Conservation (phyloP, 495 filamentous ascomycete species). For the Astrothelium macrocarpum region DNA sequence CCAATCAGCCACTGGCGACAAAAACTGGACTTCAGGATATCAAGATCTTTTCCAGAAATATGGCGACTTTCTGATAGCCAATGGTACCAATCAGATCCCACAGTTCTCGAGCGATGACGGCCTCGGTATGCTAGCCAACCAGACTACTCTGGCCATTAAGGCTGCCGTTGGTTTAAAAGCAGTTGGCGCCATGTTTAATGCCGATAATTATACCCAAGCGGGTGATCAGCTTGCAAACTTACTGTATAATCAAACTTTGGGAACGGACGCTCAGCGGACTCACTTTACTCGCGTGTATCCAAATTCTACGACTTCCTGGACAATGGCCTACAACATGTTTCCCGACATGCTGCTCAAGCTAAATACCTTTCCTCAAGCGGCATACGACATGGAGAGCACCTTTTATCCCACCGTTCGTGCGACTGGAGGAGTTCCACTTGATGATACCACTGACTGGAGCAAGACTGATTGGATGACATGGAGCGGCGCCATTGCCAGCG, state of each 20-base stretch:
- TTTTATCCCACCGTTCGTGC: slow-evolving; percentile 15
- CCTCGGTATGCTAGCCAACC: slow-evolving; percentile 41
- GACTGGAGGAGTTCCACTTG: slow-evolving; percentile 13
- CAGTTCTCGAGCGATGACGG: slow-evolving; percentile 51
- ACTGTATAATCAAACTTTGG: slow-evolving; percentile 35
- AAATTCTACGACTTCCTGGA: slow-evolving; percentile 29
- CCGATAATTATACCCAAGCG: slow-evolving; percentile 33
- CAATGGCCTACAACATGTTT: slow-evolving; percentile 39
- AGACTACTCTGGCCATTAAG: slow-evolving; percentile 50
- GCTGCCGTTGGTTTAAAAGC: slow-evolving; percentile 46
- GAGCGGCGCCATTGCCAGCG: slow-evolving; percentile 13
- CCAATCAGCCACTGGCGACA: slow-evolving; percentile 35
- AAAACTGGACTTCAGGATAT: slow-evolving; percentile 32
- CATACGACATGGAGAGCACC: slow-evolving; percentile 13
- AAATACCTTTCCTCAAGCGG: slow-evolving; percentile 21
- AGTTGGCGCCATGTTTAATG: slow-evolving; percentile 36
- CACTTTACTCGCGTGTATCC: slow-evolving; percentile 39
- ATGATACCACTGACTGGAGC: slow-evolving; percentile 13
- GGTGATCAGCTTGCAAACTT: slow-evolving; percentile 34
- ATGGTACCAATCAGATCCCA: slow-evolving; percentile 38
- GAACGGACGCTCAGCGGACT: slow-evolving; percentile 30
- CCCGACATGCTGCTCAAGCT: slow-evolving; percentile 39
- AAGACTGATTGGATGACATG: slow-evolving; percentile 27
- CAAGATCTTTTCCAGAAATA: slow-evolving; percentile 34
- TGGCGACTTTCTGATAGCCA: slow-evolving; percentile 43